Conservation (phyloP, 495 filamentous ascomycete species). For the Endocarpon pusillum region DNA sequence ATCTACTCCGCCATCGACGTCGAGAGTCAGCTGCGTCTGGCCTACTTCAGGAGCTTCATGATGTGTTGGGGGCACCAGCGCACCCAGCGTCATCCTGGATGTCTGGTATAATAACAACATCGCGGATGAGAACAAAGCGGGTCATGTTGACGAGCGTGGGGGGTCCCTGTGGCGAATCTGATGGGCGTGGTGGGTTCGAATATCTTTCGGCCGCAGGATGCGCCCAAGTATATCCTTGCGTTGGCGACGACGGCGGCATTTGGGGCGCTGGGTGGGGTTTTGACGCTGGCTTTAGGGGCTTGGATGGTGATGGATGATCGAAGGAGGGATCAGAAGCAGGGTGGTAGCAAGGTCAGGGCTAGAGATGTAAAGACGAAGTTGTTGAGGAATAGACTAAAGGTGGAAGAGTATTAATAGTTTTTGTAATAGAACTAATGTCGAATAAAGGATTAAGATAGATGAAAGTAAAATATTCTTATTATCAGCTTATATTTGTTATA, state of each 20-base stretch:
- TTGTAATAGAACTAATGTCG: too few relatives aligned
- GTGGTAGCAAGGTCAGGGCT: slow-evolving; percentile 40
- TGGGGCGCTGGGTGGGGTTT: slow-evolving; percentile 41
- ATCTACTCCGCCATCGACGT: slow-evolving; percentile 59
- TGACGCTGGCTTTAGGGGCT: slow-evolving; percentile 39
- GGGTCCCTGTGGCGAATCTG: slow-evolving; percentile 61
- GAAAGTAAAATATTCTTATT: too few relatives aligned
- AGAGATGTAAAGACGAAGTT: slow-evolving; percentile 51
- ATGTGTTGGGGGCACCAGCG: slow-evolving; percentile 56
- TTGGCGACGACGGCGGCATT: slow-evolving; percentile 58
- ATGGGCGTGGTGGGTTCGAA: slow-evolving; percentile 64
- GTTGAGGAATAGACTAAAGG: slow-evolving; percentile 48
- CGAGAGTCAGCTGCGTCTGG: slow-evolving; percentile 36
- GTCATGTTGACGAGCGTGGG: slow-evolving; percentile 55
- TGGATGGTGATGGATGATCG: slow-evolving; percentile 61
- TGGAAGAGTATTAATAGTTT: slow-evolving; percentile 58
- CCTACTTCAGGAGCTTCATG: slow-evolving; percentile 69
- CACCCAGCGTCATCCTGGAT: slow-evolving; percentile 34
- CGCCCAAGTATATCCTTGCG: slow-evolving; percentile 59
- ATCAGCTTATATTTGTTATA: too few relatives aligned
- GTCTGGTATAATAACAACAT: slow-evolving; percentile 70
- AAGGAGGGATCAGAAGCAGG: slow-evolving; percentile 41
- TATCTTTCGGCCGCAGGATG: slow-evolving; percentile 53
- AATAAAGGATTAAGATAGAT: too few relatives aligned
- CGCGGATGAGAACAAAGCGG: slow-evolving; percentile 54